Evolutionary conservation across 306 rosid genomes (phyloP).

Genomic region (Ceratonia siliqua): DNA sequence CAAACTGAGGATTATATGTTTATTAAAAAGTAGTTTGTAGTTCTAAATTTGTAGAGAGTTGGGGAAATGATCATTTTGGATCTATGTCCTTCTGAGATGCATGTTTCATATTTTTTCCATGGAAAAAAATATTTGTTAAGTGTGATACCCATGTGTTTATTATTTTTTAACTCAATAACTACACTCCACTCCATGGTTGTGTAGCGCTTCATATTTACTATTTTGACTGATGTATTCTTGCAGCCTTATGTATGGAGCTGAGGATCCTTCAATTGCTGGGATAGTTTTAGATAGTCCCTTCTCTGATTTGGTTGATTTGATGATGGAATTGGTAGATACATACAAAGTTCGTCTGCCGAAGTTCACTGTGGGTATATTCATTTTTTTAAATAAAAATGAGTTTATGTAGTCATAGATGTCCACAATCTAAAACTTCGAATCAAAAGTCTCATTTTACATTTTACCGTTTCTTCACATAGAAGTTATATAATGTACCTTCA

Average conservation of each 20-base stretch:
- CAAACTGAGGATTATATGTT: neutral
- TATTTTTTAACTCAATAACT: neutral
- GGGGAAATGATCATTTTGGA: neutral
- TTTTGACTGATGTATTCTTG: slow-evolving; percentile 25
- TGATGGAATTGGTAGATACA: slow-evolving; percentile 99
- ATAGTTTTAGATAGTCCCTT: slow-evolving; percentile 98
- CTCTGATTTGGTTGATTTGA: slow-evolving; percentile 94
- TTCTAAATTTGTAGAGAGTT: slow-evolving; percentile 10
- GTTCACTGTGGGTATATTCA: slow-evolving; percentile 80
- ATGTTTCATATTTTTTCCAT: neutral
- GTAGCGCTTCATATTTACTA: slow-evolving; percentile 1
- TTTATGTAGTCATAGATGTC: neutral
- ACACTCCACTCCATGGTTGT: neutral
- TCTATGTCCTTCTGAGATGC: slow-evolving; percentile 10
- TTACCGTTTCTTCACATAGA: slow-evolving; percentile 3
- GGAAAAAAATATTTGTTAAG: neutral
- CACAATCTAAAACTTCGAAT: slow-evolving; percentile 3
- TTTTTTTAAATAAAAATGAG: slow-evolving; percentile 5
- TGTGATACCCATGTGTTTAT: neutral
- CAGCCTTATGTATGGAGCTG: slow-evolving; percentile 98
- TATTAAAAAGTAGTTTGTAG: slow-evolving; percentile 20
- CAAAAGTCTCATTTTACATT: slow-evolving; percentile 6
- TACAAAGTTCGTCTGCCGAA: slow-evolving; percentile 91
- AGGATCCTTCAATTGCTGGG: slow-evolving; percentile 99
- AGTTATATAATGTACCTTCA: neutral